phyloP scores from a whole-genome alignment of 305 asterid species.

The Solanum chacoense region DNA sequence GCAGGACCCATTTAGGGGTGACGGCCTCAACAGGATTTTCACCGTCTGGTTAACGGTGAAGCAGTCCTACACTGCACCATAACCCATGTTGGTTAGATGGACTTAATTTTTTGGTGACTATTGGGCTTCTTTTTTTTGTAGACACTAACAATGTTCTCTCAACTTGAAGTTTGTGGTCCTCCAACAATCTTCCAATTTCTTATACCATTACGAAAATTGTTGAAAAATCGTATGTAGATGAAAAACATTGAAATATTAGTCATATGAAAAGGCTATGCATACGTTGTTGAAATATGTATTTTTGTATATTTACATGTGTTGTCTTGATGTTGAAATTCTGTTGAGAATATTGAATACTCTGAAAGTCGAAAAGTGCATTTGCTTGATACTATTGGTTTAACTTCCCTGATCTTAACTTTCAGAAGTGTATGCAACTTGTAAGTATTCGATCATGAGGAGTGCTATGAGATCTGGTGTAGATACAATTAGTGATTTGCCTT shows the following conservation, averaged over 20 bases:
- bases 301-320: background rate
- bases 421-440: background rate
- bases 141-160: background rate
- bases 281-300: background rate
- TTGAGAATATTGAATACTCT: background rate
- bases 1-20: no score
- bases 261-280: background rate
- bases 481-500: background rate
- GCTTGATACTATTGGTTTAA: background rate
- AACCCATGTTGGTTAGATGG: background rate
- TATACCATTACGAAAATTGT: background rate
- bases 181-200: background rate
- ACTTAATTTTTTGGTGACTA: background rate
- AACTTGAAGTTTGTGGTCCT: background rate
- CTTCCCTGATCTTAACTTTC: background rate
- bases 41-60: no score
- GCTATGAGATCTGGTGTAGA: background rate
- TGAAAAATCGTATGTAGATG: background rate
- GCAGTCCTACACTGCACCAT: no score
- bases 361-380: background rate
- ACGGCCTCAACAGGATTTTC: no score
- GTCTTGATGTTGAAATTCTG: background rate
- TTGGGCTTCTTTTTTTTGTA: background rate
- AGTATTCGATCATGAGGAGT: background rate
- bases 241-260: background rate